Evolutionary conservation across 768 basidiomycete species (phyloP), one percentile per base, ranked within the genome.

Genomic region (Clitopilus hobsonii): DNA sequence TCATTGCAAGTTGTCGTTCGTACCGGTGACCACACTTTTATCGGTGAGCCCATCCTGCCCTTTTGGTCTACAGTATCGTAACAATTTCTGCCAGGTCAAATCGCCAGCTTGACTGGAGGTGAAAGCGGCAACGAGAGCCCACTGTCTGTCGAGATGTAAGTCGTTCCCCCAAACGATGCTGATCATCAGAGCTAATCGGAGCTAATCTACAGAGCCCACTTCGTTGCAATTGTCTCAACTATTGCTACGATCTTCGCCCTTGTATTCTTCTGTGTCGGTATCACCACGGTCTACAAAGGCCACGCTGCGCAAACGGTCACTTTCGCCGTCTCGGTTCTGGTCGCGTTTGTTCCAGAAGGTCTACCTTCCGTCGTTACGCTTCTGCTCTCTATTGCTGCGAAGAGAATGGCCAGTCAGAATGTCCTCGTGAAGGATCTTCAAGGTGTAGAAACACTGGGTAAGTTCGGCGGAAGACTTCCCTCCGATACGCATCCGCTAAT

Each of bases 341-440:
- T 84, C 8, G 83, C 83, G 1, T 84, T 82, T 61, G 82, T 81
- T 4, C 79, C 81, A 0, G 81, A 83, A 65, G 85, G 86, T 55
- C 68, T 88, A 13, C 85, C 86, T 0, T 85, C 84, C 2, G 83
- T 84, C 1, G 85, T 88, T 41, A 88, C 85, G 0, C 71, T 88
- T 8, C 71, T 86, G 55, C 63, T 88, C 5, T 85, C 85, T 4
- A 86, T 88, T 38, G 85, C 85, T 0, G 86, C 85, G 16, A 86
- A 85, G 66, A 74, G 86, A 26, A 86, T 88, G 85, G 85, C 86
- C 0, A 76, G 76, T 22, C 83, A 84, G 65, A 85, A 86, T 57
- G 85, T 88, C 5, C 72, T 88, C n/a, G 85, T 86, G 16, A 88
- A 88, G 60, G 84, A 86, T 60, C 64, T 88, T n/a, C 85, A 86